Base-by-base conservation (phyloP, 1,284 basidiomycete species). In the Melampsora abietis-canadensis region DNA sequence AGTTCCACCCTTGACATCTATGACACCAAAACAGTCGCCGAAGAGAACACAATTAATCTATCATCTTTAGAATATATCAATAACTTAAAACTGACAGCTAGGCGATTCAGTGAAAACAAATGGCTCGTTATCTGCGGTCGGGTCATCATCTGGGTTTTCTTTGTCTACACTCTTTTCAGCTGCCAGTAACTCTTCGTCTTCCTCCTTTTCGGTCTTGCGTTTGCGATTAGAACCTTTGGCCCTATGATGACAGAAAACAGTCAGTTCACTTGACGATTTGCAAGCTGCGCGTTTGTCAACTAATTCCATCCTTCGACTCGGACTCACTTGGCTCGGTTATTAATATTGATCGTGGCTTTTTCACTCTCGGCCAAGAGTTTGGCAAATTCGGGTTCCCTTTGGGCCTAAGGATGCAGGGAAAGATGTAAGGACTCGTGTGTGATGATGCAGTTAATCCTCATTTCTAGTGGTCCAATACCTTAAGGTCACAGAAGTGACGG, bases 151-250 rank as follows among this genome's bases (percentile, higher is more conserved):
- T 17, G 57, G 37, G 31, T 61, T 63, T 24, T 66, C 51, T 65
- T 73, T 73, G 15, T 73, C 69, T 30, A 19, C 61, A 37, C 69
- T 48, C 48, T 73, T 73, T 31, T 74, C 79, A 70, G 93, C 92
- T 78, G 93, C 91, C 66, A 98, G 83, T 80, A 98, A 80, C 82
- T 98, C 94, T 79, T 97, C 94, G 77, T 98, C 95, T 82, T 98
- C 95, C 81, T 98, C 95, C 83, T 97, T 97, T 82, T 98, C 95
- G 0, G 92, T 94, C 83, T 95, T 97, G 72, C 95, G 88, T 79
- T 94, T 92, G 51, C 93, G 88, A 68, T 90, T 86, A 76, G 64
- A 63, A 24, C 85, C 91, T 76, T 89, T 89, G 78, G 37, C 30
- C 34, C 70, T 73, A 48, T 7, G 17, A 21, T 37, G 14, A 44